phyloP scores from a whole-genome alignment of 805 yeast species.

The Saturnispora saitoi region DNA sequence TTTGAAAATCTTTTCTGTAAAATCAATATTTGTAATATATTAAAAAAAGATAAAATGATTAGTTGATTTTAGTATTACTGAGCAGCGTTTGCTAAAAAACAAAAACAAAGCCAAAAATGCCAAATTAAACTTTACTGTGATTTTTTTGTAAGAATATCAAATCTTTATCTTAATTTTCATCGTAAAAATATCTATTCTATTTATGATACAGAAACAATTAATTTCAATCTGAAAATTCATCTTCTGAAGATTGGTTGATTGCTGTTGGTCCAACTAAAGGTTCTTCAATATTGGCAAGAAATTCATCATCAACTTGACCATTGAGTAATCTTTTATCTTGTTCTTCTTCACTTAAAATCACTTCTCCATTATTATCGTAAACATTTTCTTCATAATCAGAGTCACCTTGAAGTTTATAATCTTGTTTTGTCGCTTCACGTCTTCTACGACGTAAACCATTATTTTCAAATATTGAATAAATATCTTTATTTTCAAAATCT shows the following conservation, averaged over 20 bases:
- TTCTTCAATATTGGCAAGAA: not conserved
- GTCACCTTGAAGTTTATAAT: constrained; percentile 68
- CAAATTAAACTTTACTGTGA: too few relatives aligned
- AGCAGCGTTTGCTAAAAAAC: too few relatives aligned
- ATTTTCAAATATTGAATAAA: constrained; percentile 4
- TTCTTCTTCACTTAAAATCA: constrained; percentile 17
- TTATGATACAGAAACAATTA: not conserved
- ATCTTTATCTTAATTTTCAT: not conserved
- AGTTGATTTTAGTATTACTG: too few relatives aligned
- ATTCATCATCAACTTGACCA: constrained; percentile 11
- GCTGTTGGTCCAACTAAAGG: constrained; percentile 5
- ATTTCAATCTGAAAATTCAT: constrained; percentile 4
- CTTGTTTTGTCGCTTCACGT: constrained; percentile 37
- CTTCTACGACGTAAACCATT: constrained; percentile 1
- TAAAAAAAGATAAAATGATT: too few relatives aligned
- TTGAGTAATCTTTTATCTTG: constrained; percentile 12
- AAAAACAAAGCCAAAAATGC: too few relatives aligned
- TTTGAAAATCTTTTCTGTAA: not conserved
- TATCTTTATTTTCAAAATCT: constrained; percentile 14
- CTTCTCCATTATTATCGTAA: constrained; percentile 13
- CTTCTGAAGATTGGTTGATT: not conserved
- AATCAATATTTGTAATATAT: too few relatives aligned
- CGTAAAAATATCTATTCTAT: not conserved
- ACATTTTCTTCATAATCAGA: constrained; percentile 37
- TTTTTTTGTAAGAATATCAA: too few relatives aligned